Percentiles rank a stretch among this genome's conserved stretches.
Conservation (phyloP, 1,139 yeast genomes). For the Debaryomyces singareniensis region DNA sequence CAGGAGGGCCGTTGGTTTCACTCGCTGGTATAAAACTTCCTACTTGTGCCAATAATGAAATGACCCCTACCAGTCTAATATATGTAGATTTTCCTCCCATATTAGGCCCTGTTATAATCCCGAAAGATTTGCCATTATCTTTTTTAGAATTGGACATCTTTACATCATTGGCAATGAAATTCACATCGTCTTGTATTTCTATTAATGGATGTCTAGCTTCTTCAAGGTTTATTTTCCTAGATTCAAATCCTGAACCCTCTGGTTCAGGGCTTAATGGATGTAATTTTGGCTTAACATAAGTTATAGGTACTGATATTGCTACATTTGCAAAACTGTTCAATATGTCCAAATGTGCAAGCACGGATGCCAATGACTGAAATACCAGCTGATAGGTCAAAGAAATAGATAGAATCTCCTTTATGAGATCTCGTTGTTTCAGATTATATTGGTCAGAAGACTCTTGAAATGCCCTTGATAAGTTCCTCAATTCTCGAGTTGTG, state of each 20-base stretch:
- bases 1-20: slow-evolving; percentile 44
- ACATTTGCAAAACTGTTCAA: slow-evolving; percentile 80
- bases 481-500: slow-evolving; percentile 60
- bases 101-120: slow-evolving; percentile 92
- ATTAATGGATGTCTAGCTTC: slow-evolving; percentile 91
- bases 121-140: slow-evolving; percentile 41
- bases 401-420: slow-evolving; percentile 73
- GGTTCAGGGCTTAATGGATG: slow-evolving; percentile 38
- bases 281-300: slow-evolving; percentile 66
- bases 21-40: slow-evolving; percentile 81
- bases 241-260: slow-evolving; percentile 20
- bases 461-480: slow-evolving; percentile 53
- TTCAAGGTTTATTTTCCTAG: slow-evolving; percentile 50
- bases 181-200: slow-evolving; percentile 84
- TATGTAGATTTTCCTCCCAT: slow-evolving; percentile 99
- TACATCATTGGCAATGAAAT: slow-evolving; percentile 85
- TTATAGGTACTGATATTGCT: slow-evolving; percentile 75
- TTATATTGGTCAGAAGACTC: slow-evolving; percentile 64
- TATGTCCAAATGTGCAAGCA: slow-evolving; percentile 76
- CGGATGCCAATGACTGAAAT: slow-evolving; percentile 56
- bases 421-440: slow-evolving; percentile 67
- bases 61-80: slow-evolving; percentile 86
- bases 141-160: slow-evolving; percentile 26
- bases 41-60: slow-evolving; percentile 82
- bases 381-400: slow-evolving; percentile 78